phyloP scores from a whole-genome alignment of 208 protist species.

The Acanthamoeba sp. region DNA sequence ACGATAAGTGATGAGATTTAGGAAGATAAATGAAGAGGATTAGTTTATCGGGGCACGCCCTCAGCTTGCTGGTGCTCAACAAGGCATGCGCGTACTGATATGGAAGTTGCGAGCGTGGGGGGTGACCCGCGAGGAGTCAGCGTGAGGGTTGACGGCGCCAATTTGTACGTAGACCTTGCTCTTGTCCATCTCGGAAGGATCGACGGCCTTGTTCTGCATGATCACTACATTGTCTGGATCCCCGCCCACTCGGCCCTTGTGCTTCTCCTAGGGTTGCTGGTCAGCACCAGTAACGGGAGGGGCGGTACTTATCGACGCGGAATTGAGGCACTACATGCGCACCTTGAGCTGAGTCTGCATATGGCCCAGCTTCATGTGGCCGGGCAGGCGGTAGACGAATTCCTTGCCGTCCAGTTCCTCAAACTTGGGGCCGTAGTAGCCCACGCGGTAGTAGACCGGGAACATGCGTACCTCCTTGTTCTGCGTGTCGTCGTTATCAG shows the following conservation, averaged over 20 bases:
- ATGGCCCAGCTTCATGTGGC: conserved; percentile 20
- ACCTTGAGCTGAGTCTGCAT: conserved; percentile 50
- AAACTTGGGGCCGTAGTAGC: conserved; percentile 75
- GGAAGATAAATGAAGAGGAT: not conserved
- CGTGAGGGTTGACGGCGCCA: conserved; percentile 15
- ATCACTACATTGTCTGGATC: conserved; percentile 42
- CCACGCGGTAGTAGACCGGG: conserved; percentile 84
- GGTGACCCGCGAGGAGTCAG: not conserved
- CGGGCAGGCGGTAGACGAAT: conserved; percentile 49
- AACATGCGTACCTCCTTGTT: conserved; percentile 77
- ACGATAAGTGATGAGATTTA: not conserved
- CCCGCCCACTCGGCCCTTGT: conserved; percentile 7
- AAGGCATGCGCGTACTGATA: conserved; percentile 34
- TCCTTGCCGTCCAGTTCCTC: conserved; percentile 52
- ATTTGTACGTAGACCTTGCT: conserved; percentile 58
- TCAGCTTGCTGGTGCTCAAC: no score
- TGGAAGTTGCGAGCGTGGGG: conserved; percentile 50
- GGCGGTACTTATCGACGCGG: no score
- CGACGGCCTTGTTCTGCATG: conserved; percentile 64
- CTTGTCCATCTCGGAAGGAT: conserved; percentile 3
- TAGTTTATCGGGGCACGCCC: not conserved
- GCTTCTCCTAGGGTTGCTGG: not conserved
- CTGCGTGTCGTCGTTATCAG: not conserved
- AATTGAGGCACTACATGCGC: no score
- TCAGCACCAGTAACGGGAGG: not conserved